Conservation (phyloP, 495 filamentous ascomycete genomes). For the Penicillium coffeae region DNA sequence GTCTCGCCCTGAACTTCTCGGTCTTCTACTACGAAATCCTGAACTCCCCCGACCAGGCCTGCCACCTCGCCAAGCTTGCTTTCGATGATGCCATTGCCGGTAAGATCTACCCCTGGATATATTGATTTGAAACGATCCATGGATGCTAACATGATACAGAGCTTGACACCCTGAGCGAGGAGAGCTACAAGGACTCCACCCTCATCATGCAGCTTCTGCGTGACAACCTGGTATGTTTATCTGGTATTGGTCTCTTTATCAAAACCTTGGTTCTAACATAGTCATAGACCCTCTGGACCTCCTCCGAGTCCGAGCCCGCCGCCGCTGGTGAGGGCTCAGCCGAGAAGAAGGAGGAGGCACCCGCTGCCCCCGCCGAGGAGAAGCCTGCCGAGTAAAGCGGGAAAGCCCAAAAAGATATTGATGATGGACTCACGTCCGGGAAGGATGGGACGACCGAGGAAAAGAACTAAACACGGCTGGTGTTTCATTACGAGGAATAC, state of each 20-base stretch:
- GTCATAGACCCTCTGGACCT: constrained; percentile 94
- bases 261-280: constrained; percentile 18
- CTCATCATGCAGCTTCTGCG: constrained; percentile 99
- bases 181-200: constrained; percentile 99
- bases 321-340: constrained; percentile 50
- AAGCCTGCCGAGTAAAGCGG: constrained; percentile 57
- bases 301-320: constrained; percentile 87
- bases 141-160: constrained; percentile 53
- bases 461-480: constrained; percentile 15
- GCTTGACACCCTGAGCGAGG: constrained; percentile 96
- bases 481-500: constrained; percentile 14
- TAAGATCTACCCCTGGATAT: constrained; percentile 27
- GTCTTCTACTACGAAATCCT: constrained; percentile 99
- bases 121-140: neutral
- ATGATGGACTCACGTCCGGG: constrained; percentile 39
- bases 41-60: constrained; percentile 97
- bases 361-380: constrained; percentile 48
- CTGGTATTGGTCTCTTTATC: neutral
- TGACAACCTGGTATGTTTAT: constrained; percentile 86
- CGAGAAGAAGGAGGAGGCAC: constrained; percentile 57
- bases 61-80: constrained; percentile 98
- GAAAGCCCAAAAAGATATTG: constrained; percentile 31
- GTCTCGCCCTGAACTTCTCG: constrained; percentile 98
- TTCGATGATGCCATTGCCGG: constrained; percentile 99
- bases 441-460: constrained; percentile 21